Evolutionary conservation across 2,329 filamentous ascomycete genomes (phyloP), one percentile per base, ranked within the genome.

Genomic region (Colletotrichum spinosum): DNA sequence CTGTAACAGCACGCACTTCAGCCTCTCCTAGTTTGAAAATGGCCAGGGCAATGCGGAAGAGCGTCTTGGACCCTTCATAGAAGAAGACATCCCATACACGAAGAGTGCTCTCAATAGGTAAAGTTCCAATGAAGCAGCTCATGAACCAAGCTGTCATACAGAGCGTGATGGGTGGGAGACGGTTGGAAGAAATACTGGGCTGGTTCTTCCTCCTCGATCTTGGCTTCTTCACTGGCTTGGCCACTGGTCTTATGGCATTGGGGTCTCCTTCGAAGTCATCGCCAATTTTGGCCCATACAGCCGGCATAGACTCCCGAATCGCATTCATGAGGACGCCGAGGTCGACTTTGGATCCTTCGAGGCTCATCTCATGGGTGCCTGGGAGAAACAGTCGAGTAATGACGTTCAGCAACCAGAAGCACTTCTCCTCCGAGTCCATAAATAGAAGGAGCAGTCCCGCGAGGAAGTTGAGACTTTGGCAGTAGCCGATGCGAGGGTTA

Each of bases 141-240:
- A 98, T 97, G 77, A 98, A 97, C 95, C 95, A 98, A 4, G 94
- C 92, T 9, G 94, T 97, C 77, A 96, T 93, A 70, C 94, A 97
- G 6, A 98, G 85, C 0, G 93, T 96, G 69, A 98, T 95, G 11
- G 95, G 94, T 0, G 95, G 95, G 10, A 97, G 85, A 5, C 91
- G 86, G 54, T 80, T 79, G 4, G 79, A 80, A 10, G 81, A 77
- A 50, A 79, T 79, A 48, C 72, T 77, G 46, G 75, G 74, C 57
- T 76, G 72, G 34, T 80, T 79, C 61, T 75, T 81, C 38, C 79
- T 77, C 59, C 77, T 76, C 60, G 78, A 73, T 62, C 77, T 80
- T 4, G 75, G 70, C 44, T 75, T 76, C 52, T 69, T 67, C 3
- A 54, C 51, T 34, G 58, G 58, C 4, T 63, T 60, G 3, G 73